Evolutionary conservation across 305 asterid genomes (phyloP).

Genomic region (Coffea humblotiana): DNA sequence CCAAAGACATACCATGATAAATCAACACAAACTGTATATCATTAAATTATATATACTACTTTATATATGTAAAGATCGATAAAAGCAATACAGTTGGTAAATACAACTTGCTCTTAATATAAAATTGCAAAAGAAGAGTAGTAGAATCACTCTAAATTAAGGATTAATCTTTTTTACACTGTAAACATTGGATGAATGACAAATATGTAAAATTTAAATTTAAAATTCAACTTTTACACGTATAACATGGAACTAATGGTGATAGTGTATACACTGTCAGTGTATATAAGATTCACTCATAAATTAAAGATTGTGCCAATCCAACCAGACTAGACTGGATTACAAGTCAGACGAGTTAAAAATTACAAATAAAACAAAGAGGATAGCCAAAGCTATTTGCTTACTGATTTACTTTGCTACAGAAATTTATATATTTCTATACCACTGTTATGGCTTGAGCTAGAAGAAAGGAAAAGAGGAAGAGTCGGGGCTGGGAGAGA

Average conservation of each 20-base stretch:
- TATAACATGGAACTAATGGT: no score
- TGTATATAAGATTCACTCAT: no score
- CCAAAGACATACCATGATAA: background rate
- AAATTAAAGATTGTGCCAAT: background rate
- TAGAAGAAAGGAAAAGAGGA: no score
- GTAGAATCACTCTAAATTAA: no score
- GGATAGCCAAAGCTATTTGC: background rate
- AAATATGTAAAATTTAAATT: no score
- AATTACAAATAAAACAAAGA: slow-evolving; percentile 12
- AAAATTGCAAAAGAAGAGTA: background rate
- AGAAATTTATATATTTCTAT: background rate
- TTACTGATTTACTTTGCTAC: slow-evolving; percentile 18
- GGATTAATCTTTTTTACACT: no score
- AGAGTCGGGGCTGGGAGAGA: no score
- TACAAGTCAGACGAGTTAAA: background rate
- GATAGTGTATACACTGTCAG: no score
- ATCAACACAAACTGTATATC: background rate
- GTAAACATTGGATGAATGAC: no score
- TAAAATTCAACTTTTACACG: no score
- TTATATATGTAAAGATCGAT: background rate
- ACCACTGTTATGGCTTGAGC: no score
- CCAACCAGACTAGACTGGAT: background rate
- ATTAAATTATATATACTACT: background rate
- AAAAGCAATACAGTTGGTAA: background rate
- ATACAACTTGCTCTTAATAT: background rate